Percentiles rank a stretch among this genome's conserved stretches.
These are phyloP conservation scores for Ananas comosus DNA, from an alignment of 176 grass and related monocot genomes.

Conservation along the genomic window DNA sequence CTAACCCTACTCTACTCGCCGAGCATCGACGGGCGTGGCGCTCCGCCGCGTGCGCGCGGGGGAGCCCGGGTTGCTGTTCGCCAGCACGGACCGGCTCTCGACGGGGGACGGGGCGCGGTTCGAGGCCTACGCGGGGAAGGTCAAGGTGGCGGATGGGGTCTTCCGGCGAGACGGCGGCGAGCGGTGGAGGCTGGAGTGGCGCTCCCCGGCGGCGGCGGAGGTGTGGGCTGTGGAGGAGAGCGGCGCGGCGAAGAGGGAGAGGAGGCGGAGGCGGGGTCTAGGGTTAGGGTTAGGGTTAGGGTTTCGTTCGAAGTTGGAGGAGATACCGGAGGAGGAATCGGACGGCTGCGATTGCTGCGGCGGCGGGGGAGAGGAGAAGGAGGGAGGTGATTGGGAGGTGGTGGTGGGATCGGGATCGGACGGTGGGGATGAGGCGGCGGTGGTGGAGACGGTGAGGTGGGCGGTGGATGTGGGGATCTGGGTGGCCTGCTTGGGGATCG, in stretches of 20 bases:
- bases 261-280: background rate
- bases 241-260: background rate
- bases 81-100: slow-evolving; percentile 34
- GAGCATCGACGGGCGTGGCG: slow-evolving; percentile 27
- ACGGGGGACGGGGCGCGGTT: slow-evolving; percentile 43
- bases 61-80: slow-evolving; percentile 31
- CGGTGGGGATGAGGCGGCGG: background rate
- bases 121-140: slow-evolving; percentile 34
- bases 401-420: background rate
- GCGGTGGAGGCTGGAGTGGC: slow-evolving; percentile 21
- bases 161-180: slow-evolving; percentile 9
- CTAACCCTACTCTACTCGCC: slow-evolving; percentile 42
- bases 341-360: slow-evolving; percentile 18
- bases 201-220: slow-evolving; percentile 22
- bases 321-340: slow-evolving; percentile 47
- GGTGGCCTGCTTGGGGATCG: slow-evolving; percentile 47
- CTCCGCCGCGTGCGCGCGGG: slow-evolving; percentile 15
- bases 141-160: slow-evolving; percentile 14
- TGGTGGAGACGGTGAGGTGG: slow-evolving; percentile 41
- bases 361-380: slow-evolving; percentile 28
- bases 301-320: slow-evolving; percentile 29
- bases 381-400: slow-evolving; percentile 24
- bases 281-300: too few species aligned
- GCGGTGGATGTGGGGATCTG: slow-evolving; percentile 53
- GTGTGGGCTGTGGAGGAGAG: slow-evolving; percentile 19